phyloP scores from a whole-genome alignment of 768 basidiomycete genomes.

The Dictyophora rubrovolvata region DNA sequence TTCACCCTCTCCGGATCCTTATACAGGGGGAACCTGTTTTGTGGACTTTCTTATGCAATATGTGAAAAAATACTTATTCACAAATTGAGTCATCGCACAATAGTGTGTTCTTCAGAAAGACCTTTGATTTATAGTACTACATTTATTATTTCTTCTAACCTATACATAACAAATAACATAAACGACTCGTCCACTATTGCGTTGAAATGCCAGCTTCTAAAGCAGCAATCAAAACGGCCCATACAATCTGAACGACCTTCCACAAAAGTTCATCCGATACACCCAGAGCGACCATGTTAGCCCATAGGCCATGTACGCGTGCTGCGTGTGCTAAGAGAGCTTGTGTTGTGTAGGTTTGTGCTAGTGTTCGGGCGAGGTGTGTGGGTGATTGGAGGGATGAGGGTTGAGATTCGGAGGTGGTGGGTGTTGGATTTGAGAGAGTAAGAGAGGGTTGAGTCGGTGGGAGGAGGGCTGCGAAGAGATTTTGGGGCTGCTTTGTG shows the following conservation, averaged over 20 bases:
- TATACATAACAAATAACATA: too few relatives aligned
- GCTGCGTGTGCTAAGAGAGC: constrained; percentile 5
- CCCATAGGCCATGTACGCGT: constrained; percentile 9
- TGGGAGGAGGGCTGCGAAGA: constrained; percentile 17
- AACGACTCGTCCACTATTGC: background rate
- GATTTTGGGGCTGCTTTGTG: constrained; percentile 11
- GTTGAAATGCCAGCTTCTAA: background rate
- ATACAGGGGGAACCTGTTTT: too few relatives aligned
- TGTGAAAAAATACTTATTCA: too few relatives aligned
- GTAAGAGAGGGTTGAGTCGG: constrained; percentile 17
- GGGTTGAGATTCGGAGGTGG: constrained; percentile 8
- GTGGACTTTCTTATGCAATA: too few relatives aligned
- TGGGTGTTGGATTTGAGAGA: constrained; percentile 13
- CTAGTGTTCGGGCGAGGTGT: background rate
- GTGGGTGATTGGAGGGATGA: constrained; percentile 18
- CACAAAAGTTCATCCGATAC: constrained; percentile 7
- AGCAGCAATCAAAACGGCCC: constrained; percentile 7
- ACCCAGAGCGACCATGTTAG: constrained; percentile 9
- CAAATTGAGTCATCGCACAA: too few relatives aligned
- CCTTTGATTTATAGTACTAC: too few relatives aligned
- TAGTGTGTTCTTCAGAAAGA: too few relatives aligned
- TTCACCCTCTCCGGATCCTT: too few relatives aligned
- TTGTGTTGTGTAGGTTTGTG: constrained; percentile 4
- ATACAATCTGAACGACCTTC: constrained; percentile 6
- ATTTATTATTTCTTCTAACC: too few relatives aligned